phyloP scores from a whole-genome alignment of 2,329 filamentous ascomycete genomes.

The Alternaria sp. region DNA sequence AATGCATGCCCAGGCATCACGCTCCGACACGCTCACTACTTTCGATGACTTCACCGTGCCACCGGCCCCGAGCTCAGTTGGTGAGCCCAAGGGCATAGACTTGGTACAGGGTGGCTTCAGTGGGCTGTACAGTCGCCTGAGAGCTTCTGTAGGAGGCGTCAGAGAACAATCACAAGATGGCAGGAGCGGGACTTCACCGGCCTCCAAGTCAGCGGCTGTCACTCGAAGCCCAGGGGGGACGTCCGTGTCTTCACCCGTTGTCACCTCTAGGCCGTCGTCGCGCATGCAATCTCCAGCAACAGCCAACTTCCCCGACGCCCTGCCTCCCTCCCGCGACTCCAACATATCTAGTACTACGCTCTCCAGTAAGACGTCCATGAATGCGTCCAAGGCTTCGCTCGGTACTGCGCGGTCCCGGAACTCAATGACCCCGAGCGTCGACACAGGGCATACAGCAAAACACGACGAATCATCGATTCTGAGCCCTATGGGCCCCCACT shows the following conservation, averaged over 20 bases:
- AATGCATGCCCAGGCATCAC: conserved; percentile 88
- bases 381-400: conserved; percentile 9
- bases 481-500: conserved; percentile 35
- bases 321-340: conserved; percentile 45
- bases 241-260: conserved; percentile 44
- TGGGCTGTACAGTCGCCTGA: conserved; percentile 84
- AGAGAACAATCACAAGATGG: conserved; percentile 56
- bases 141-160: conserved; percentile 77
- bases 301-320: conserved; percentile 44
- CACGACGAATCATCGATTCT: conserved; percentile 37
- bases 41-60: conserved; percentile 90
- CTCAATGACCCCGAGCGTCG: conserved; percentile 30
- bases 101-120: conserved; percentile 84
- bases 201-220: conserved; percentile 18
- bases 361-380: conserved; percentile 41
- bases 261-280: conserved; percentile 45
- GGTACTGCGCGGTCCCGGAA: conserved; percentile 38
- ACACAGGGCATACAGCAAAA: conserved; percentile 22
- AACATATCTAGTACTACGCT: conserved; percentile 37
- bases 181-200: conserved; percentile 21
- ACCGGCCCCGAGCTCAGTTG: conserved; percentile 62
- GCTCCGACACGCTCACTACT: conserved; percentile 82
- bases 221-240: conserved; percentile 35
- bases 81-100: conserved; percentile 76
- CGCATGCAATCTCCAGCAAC: conserved; percentile 49